Percentiles rank a stretch among this genome's conserved stretches.
Conservation (phyloP, 495 filamentous ascomycete species). For the Annulohypoxylon stygium region DNA sequence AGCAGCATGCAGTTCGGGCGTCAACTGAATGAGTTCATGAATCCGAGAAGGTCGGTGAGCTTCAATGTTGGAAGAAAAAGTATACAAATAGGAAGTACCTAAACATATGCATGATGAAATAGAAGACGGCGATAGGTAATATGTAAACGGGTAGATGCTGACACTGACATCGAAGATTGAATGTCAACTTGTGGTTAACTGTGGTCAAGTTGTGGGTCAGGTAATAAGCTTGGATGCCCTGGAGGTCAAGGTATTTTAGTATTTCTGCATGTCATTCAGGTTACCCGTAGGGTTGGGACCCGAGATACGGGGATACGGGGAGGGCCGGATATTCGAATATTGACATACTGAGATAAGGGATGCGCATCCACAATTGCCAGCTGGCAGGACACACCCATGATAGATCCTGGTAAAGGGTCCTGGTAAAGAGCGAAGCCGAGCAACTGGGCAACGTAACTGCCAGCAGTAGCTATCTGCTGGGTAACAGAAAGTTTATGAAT, state of each 20-base stretch:
- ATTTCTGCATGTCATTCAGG: slow-evolving; percentile 32
- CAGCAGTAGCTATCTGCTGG: background rate
- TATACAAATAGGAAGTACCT: too few relatives aligned
- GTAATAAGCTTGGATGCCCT: background rate
- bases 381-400: background rate
- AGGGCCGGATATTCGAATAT: slow-evolving; percentile 15
- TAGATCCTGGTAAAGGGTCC: background rate
- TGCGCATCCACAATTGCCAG: background rate
- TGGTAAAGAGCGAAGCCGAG: too few relatives aligned
- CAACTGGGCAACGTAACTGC: too few relatives aligned
- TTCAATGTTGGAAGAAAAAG: background rate
- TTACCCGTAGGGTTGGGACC: slow-evolving; percentile 35
- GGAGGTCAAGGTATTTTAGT: background rate
- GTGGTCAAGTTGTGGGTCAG: too few relatives aligned
- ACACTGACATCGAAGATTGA: too few relatives aligned
- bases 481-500: background rate
- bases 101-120: too few relatives aligned
- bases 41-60: too few relatives aligned
- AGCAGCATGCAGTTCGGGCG: background rate
- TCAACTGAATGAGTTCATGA: background rate
- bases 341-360: slow-evolving; percentile 1
- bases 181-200: too few relatives aligned
- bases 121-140: too few relatives aligned
- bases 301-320: slow-evolving; percentile 33
- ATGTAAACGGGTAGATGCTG: too few relatives aligned